These are phyloP conservation scores for Kodamaea jinghongensis DNA, from an alignment of 805 yeast genomes.

Conservation along the genomic window DNA sequence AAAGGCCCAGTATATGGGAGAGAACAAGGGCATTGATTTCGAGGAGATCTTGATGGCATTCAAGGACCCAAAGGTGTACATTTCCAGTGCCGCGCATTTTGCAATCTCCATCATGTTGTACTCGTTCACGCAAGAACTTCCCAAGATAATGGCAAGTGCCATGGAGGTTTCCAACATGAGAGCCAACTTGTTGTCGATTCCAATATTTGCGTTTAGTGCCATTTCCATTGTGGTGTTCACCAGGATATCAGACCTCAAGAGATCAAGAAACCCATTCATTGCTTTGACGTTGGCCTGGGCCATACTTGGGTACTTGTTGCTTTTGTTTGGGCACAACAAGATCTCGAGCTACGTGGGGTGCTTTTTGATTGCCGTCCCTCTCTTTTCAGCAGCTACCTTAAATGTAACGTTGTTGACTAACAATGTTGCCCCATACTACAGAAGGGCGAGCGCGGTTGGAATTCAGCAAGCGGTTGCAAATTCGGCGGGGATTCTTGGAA, in stretches of 20 bases:
- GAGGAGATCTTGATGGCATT: conserved; percentile 2
- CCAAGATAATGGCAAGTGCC: background rate
- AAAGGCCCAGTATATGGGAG: conserved; percentile 4
- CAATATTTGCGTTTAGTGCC: conserved; percentile 2
- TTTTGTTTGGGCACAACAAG: conserved; percentile 2
- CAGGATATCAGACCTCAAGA: conserved; percentile 1
- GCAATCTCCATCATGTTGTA: conserved; percentile 5
- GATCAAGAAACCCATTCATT: conserved; percentile 2
- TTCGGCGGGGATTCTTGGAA: conserved; percentile 5
- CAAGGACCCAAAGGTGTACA: conserved; percentile 4
- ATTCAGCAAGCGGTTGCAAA: conserved; percentile 4
- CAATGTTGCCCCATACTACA: conserved; percentile 5
- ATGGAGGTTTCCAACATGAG: background rate
- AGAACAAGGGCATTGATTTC: background rate
- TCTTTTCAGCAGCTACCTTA: conserved; percentile 3
- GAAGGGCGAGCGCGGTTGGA: conserved; percentile 6
- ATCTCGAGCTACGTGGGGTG: conserved; percentile 5
- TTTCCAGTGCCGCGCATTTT: conserved; percentile 2
- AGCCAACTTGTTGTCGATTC: conserved; percentile 1
- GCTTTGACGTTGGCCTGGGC: conserved; percentile 4
- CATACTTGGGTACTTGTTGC: conserved; percentile 4
- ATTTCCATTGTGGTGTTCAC: conserved; percentile 3
- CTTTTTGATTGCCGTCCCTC: conserved; percentile 2
- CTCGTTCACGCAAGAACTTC: conserved; percentile 3
- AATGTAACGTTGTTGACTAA: conserved; percentile 3